Percentiles rank a stretch among this genome's conserved stretches.
Evolutionary conservation across 176 grass and related monocot species (phyloP).

Genomic region (Bolboschoenus planiculmis): DNA sequence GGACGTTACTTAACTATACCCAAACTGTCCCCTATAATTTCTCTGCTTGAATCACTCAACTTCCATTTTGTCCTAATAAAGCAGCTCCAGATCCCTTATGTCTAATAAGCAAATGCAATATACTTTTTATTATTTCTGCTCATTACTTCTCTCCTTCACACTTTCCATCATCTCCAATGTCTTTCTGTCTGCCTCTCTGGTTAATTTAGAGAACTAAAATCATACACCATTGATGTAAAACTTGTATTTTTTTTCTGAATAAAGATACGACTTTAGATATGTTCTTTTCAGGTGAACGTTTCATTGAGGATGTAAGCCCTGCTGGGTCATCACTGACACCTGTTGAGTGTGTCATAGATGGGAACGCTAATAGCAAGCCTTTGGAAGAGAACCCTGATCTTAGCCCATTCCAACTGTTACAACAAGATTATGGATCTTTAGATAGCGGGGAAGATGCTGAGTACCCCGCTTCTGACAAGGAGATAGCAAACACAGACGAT

Average conservation of each 20-base stretch:
- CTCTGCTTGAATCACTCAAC: neutral
- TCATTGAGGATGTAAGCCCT: conserved; percentile 43
- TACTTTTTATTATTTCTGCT: neutral
- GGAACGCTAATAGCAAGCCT: conserved; percentile 24
- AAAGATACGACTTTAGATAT: conserved; percentile 28
- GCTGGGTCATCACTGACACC: conserved; percentile 32
- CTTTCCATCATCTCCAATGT: neutral
- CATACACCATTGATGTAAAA: conserved; percentile 20
- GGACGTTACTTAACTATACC: neutral
- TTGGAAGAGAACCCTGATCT: conserved; percentile 37
- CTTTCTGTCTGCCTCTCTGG: neutral
- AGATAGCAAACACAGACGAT: conserved; percentile 12
- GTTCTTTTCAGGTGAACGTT: conserved; percentile 44
- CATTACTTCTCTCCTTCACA: neutral
- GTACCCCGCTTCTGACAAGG: conserved; percentile 27
- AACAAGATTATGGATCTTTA: conserved; percentile 48
- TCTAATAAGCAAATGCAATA: neutral
- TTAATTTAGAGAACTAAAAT: conserved; percentile 12
- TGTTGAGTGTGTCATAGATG: conserved; percentile 39
- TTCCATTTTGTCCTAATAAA: neutral
- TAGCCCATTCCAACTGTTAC: conserved; percentile 60
- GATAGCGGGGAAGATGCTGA: conserved; percentile 52
- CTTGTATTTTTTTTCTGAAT: conserved; percentile 26
- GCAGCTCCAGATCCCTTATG: neutral
- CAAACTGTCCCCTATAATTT: neutral